These are phyloP conservation scores for Polytolypa hystricis DNA, from an alignment of 2,329 filamentous ascomycete species.

Conservation along the genomic window DNA sequence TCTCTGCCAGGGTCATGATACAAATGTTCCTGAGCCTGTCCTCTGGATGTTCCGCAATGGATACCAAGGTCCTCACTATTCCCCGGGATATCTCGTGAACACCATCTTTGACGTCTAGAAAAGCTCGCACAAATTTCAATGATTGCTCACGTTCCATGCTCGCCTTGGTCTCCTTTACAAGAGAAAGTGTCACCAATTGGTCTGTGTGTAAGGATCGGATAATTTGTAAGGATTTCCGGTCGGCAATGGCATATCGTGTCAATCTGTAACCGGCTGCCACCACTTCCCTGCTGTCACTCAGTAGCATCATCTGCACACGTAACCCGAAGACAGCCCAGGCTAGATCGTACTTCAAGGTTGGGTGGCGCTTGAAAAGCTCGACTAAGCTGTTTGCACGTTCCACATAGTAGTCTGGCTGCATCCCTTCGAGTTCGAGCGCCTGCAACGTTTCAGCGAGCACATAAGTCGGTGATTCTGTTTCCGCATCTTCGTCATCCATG, in stretches of 20 bases:
- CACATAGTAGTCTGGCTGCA: conserved; percentile 91
- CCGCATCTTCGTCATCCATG: conserved; percentile 48
- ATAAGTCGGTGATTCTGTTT: conserved; percentile 81
- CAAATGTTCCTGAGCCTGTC: conserved; percentile 84
- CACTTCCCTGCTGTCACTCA: conserved; percentile 92
- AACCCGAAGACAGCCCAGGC: conserved; percentile 93
- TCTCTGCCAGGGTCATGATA: conserved; percentile 83
- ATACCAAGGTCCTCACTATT: conserved; percentile 78
- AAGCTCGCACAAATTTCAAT: conserved; percentile 88
- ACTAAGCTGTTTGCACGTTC: conserved; percentile 83
- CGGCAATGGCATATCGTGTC: conserved; percentile 87
- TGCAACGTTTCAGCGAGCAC: conserved; percentile 82
- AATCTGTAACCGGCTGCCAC: conserved; percentile 90
- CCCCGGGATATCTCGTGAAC: conserved; percentile 76
- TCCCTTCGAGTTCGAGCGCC: conserved; percentile 74
- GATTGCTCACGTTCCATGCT: conserved; percentile 95
- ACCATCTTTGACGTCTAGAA: conserved; percentile 89
- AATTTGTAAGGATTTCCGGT: conserved; percentile 75
- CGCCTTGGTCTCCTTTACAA: conserved; percentile 94
- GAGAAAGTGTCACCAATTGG: conserved; percentile 77
- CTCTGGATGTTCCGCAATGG: conserved; percentile 75
- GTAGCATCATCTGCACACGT: conserved; percentile 86
- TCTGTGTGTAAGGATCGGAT: conserved; percentile 85
- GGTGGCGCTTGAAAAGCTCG: conserved; percentile 89
- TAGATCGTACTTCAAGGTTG: conserved; percentile 89